Percentiles rank a stretch among this genome's conserved stretches.
These are phyloP conservation scores for Penicillium canescens DNA, from an alignment of 495 filamentous ascomycete genomes.

Conservation along the genomic window DNA sequence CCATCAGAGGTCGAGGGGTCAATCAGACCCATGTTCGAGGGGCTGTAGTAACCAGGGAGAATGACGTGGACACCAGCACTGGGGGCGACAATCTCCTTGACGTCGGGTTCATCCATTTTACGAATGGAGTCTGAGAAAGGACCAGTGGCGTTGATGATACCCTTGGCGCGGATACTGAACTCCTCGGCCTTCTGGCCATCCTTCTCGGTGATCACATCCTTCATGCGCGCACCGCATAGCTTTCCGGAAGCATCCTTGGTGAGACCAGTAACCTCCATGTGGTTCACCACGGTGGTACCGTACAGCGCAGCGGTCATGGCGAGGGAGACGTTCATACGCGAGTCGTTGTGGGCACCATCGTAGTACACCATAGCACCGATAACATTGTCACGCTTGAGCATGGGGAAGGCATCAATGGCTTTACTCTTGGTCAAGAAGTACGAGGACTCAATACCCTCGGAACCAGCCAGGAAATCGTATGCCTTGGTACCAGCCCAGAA, in stretches of 20 bases:
- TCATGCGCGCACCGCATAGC: constrained; percentile 76
- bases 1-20: constrained; percentile 94
- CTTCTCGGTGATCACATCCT: constrained; percentile 67
- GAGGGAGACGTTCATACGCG: constrained; percentile 95
- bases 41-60: constrained; percentile 92
- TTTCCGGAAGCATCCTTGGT: constrained; percentile 78
- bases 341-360: constrained; percentile 97
- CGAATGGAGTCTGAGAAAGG: constrained; percentile 93
- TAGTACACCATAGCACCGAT: constrained; percentile 96
- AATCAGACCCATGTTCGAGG: constrained; percentile 93
- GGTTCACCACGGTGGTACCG: constrained; percentile 89
- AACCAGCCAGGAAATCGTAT: constrained; percentile 92
- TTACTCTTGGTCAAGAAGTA: constrained; percentile 96
- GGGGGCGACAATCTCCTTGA: constrained; percentile 88
- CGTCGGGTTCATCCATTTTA: constrained; percentile 77
- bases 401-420: constrained; percentile 95
- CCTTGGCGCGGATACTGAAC: constrained; percentile 81
- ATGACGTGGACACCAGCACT: constrained; percentile 94
- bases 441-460: constrained; percentile 94
- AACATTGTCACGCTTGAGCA: constrained; percentile 85
- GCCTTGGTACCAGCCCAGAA: constrained; percentile 96
- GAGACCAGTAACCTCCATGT: constrained; percentile 84
- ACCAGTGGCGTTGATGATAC: constrained; percentile 95
- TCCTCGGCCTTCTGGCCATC: constrained; percentile 56
- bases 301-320: constrained; percentile 96